These are phyloP conservation scores for Pichia sp. DNA, from an alignment of 1,139 yeast genomes.

Conservation along the genomic window DNA sequence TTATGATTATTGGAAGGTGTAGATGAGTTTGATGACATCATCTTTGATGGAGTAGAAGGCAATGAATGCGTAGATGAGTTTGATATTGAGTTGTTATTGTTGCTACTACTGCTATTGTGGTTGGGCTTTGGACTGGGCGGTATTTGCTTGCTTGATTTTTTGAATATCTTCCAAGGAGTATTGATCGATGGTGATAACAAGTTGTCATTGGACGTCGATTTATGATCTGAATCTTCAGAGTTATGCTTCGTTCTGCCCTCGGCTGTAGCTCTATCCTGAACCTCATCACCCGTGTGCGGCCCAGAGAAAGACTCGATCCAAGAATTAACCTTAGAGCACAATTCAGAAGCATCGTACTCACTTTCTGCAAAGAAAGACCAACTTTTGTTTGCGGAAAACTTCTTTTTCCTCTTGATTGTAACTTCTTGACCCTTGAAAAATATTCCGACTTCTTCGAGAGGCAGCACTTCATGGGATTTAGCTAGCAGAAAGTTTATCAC, in stretches of 20 bases:
- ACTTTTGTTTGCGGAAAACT: conserved; percentile 31
- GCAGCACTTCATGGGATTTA: conserved; percentile 21
- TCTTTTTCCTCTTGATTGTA: conserved; percentile 25
- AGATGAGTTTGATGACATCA: conserved; percentile 15
- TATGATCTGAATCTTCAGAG: not conserved
- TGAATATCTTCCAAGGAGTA: conserved; percentile 18
- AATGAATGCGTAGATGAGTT: conserved; percentile 9
- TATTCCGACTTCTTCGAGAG: conserved; percentile 22
- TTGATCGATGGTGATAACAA: conserved; percentile 9
- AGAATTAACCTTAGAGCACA: conserved; percentile 54
- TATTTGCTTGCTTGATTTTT: conserved; percentile 11
- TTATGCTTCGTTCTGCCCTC: not conserved
- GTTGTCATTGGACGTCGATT: not conserved
- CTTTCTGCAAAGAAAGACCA: conserved; percentile 78
- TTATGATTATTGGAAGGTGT: conserved; percentile 5
- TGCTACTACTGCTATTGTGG: not conserved
- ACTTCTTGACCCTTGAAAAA: conserved; percentile 25
- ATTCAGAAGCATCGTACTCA: conserved; percentile 66
- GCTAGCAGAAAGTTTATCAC: conserved; percentile 20
- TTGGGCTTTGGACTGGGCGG: conserved; percentile 13
- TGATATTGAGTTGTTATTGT: conserved; percentile 2
- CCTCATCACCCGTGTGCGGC: conserved; percentile 16
- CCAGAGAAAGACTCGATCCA: conserved; percentile 11
- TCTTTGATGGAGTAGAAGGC: conserved; percentile 13
- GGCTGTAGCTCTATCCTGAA: conserved; percentile 7